phyloP scores from a whole-genome alignment of 306 rosid species.

The Cicer bijugum region DNA sequence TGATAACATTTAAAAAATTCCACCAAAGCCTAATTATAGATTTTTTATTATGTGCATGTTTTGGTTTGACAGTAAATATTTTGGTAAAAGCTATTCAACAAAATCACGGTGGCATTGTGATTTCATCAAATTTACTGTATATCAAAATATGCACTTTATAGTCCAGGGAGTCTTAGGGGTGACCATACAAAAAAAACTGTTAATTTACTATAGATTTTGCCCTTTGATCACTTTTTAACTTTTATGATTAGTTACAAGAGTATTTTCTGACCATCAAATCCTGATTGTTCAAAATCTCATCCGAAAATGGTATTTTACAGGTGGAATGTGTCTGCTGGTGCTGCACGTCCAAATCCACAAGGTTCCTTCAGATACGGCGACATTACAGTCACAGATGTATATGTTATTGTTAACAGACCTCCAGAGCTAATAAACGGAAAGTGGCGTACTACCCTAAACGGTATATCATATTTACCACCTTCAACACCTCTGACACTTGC shows the following conservation, averaged over 20 bases:
- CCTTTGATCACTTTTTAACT: slow-evolving; percentile 1
- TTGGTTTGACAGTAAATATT: not conserved
- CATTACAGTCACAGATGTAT: slow-evolving; percentile 73
- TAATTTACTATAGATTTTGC: not conserved
- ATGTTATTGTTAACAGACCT: slow-evolving; percentile 69
- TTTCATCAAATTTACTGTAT: no score
- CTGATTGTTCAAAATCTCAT: slow-evolving; percentile 30
- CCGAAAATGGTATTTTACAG: slow-evolving; percentile 49
- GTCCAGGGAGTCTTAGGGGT: not conserved
- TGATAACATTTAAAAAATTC: not conserved
- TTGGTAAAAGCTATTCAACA: no score
- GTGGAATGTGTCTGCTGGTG: slow-evolving; percentile 84
- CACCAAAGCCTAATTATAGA: not conserved
- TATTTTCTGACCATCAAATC: not conserved
- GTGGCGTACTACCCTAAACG: slow-evolving; percentile 83
- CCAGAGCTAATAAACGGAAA: slow-evolving; percentile 75
- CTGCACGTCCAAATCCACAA: slow-evolving; percentile 91
- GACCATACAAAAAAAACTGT: slow-evolving; percentile 2
- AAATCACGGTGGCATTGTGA: no score
- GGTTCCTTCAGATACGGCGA: slow-evolving; percentile 83
- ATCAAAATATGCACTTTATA: no score
- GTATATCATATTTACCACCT: slow-evolving; percentile 82
- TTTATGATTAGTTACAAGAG: slow-evolving; percentile 11
- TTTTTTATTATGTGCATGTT: no score
- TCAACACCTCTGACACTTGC: slow-evolving; percentile 78